phyloP scores from a whole-genome alignment of 257 asterid species.

The Sherardia arvensis region DNA sequence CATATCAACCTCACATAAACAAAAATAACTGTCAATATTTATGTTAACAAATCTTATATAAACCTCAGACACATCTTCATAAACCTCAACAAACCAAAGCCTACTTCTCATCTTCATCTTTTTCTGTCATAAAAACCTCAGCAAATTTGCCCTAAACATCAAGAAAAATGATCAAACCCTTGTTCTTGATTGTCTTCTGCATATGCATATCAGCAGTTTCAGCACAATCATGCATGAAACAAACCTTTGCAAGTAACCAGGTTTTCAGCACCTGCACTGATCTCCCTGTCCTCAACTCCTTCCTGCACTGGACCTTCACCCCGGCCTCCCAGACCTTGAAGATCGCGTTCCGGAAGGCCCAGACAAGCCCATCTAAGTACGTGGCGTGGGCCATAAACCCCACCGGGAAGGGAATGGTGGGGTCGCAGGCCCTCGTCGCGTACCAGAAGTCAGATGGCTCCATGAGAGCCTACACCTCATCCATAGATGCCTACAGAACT shows the following conservation, averaged over 20 bases:
- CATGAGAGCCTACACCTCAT: conserved; percentile 55
- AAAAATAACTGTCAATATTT: neutral
- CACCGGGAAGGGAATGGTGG: conserved; percentile 55
- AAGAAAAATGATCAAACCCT: neutral
- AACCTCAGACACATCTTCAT: conserved; percentile 4
- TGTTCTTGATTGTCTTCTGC: conserved; percentile 21
- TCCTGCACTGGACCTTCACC: conserved; percentile 67
- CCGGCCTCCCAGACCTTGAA: conserved; percentile 35
- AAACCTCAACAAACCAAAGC: conserved; percentile 55
- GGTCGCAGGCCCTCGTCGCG: conserved; percentile 73
- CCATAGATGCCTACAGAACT: conserved; percentile 48
- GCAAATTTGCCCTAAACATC: neutral
- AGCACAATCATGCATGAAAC: conserved; percentile 54
- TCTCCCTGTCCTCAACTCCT: conserved; percentile 63
- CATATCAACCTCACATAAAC: neutral
- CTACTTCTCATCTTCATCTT: conserved; percentile 30
- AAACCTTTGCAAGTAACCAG: conserved; percentile 54
- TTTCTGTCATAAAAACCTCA: neutral
- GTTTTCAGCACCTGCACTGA: conserved; percentile 49
- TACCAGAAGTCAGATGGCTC: conserved; percentile 62
- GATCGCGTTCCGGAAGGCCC: conserved; percentile 52
- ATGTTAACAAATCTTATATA: too few species aligned
- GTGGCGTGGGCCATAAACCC: conserved; percentile 88
- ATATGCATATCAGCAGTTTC: conserved; percentile 21
- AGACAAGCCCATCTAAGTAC: conserved; percentile 47